A percentile compares a stretch with the other conserved stretches of the same genome.
Conservation (phyloP, 2,329 filamentous ascomycete species). For the Acrodontium crateriforme region DNA sequence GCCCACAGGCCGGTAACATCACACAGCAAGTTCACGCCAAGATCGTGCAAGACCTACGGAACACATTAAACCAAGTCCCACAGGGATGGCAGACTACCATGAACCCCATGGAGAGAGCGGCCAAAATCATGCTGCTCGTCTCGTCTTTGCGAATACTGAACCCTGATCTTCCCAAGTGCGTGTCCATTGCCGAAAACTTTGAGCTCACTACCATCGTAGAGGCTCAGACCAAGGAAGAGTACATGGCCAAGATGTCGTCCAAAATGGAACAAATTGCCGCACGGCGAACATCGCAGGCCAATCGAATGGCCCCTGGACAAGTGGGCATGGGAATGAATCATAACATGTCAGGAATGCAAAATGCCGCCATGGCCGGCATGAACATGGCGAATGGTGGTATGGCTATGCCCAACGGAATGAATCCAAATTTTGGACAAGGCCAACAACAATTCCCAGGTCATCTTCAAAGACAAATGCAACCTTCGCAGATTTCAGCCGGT, state of each 20-base stretch:
- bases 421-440: slow-evolving; percentile 9
- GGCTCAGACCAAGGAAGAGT: slow-evolving; percentile 14
- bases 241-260: slow-evolving; percentile 11
- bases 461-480: slow-evolving; percentile 17
- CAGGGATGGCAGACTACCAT: slow-evolving; percentile 21
- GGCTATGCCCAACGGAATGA: slow-evolving; percentile 13
- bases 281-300: not conserved
- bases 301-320: not conserved
- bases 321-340: no score
- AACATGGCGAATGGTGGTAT: slow-evolving; percentile 12
- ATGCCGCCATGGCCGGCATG: slow-evolving; percentile 18
- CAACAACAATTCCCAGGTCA: slow-evolving; percentile 14
- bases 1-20: slow-evolving; percentile 13
- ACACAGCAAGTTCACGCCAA: slow-evolving; percentile 12
- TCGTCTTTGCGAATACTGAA: slow-evolving; percentile 3
- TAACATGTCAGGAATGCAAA: slow-evolving; percentile 1
- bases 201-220: slow-evolving; percentile 13
- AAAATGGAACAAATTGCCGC: slow-evolving; percentile 16
- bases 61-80: slow-evolving; percentile 8
- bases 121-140: slow-evolving; percentile 18
- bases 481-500: slow-evolving; percentile 12
- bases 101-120: slow-evolving; percentile 15
- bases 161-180: slow-evolving; percentile 7
- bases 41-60: slow-evolving; percentile 13
- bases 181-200: slow-evolving; percentile 14